Evolutionary conservation across 208 protist species (phyloP).

Genomic region (Wallacemonas rigidus): DNA sequence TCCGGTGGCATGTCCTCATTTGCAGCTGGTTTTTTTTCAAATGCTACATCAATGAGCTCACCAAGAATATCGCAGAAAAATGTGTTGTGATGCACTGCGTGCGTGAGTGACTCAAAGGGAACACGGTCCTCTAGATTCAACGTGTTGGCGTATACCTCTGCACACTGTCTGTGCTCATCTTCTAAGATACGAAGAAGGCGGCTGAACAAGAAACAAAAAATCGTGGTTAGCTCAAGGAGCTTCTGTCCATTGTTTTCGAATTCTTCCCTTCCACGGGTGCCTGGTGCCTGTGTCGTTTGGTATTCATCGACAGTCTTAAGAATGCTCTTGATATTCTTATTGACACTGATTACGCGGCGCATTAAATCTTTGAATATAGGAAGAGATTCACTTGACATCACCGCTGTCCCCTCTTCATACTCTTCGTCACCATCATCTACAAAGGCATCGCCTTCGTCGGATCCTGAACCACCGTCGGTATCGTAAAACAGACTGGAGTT

Average conservation of each 20-base stretch:
- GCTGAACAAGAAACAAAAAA: conserved; percentile 35
- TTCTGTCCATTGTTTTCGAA: conserved; percentile 2
- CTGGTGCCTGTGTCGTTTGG: conserved; percentile 13
- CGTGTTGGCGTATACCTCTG: conserved; percentile 68
- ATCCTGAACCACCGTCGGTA: conserved; percentile 28
- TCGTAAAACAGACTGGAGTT: conserved; percentile 17
- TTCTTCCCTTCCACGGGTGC: conserved; percentile 9
- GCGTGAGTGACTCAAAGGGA: conserved; percentile 73
- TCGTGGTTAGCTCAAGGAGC: conserved; percentile 13
- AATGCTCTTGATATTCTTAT: conserved; percentile 26
- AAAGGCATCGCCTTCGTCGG: conserved; percentile 22
- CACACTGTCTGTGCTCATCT: conserved; percentile 69
- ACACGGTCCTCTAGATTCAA: conserved; percentile 79
- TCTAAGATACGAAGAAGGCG: conserved; percentile 58
- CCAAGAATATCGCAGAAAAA: conserved; percentile 80
- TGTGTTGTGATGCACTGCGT: conserved; percentile 77
- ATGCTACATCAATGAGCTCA: conserved; percentile 53
- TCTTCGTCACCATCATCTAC: conserved; percentile 34
- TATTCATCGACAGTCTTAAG: conserved; percentile 24
- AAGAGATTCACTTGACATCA: conserved; percentile 35
- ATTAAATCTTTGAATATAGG: conserved; percentile 45
- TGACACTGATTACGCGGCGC: conserved; percentile 15
- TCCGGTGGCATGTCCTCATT: conserved; percentile 28
- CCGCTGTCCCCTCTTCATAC: conserved; percentile 32
- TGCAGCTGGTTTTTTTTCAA: conserved; percentile 35